These are phyloP conservation scores for Aspergillus alliaceus DNA, from an alignment of 2,329 filamentous ascomycete genomes.

Conservation along the genomic window DNA sequence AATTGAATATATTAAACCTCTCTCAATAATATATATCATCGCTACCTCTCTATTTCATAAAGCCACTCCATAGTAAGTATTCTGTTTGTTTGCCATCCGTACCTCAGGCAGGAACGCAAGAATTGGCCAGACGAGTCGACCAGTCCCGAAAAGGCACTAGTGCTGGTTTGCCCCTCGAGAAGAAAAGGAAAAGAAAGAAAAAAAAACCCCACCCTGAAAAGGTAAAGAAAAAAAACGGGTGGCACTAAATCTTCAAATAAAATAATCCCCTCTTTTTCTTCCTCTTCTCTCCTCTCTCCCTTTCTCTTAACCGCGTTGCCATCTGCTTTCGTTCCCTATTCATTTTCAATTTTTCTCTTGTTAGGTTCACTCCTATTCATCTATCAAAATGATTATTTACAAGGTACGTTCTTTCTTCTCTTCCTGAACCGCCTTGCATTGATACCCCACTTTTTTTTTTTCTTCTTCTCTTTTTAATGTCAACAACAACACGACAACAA, in stretches of 20 bases:
- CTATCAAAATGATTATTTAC: conserved; percentile 72
- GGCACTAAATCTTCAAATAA: conserved; percentile 30
- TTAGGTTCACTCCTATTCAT: conserved; percentile 24
- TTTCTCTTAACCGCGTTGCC: neutral
- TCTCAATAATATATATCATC: too few relatives aligned
- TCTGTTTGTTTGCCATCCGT: too few relatives aligned
- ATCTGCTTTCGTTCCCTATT: conserved; percentile 7
- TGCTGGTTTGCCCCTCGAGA: conserved; percentile 16
- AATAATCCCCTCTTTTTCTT: conserved; percentile 24
- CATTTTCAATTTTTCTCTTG: conserved; percentile 31
- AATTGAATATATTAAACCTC: too few relatives aligned
- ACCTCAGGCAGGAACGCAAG: too few relatives aligned
- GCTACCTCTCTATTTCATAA: too few relatives aligned
- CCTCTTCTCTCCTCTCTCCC: neutral
- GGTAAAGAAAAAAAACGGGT: conserved; percentile 10
- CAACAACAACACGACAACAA: conserved; percentile 5
- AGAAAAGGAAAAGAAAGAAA: conserved; percentile 6
- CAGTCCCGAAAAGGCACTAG: conserved; percentile 13
- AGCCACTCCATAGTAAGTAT: too few relatives aligned
- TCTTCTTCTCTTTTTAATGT: neutral
- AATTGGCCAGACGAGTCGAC: conserved; percentile 13
- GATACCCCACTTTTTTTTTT: neutral
- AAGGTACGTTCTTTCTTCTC: conserved; percentile 49
- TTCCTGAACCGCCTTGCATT: neutral
- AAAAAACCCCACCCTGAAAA: conserved; percentile 20